Percentiles rank a stretch among this genome's conserved stretches.
phyloP scores from a whole-genome alignment of 257 asterid genomes.

The Solanum chiquidenum region DNA sequence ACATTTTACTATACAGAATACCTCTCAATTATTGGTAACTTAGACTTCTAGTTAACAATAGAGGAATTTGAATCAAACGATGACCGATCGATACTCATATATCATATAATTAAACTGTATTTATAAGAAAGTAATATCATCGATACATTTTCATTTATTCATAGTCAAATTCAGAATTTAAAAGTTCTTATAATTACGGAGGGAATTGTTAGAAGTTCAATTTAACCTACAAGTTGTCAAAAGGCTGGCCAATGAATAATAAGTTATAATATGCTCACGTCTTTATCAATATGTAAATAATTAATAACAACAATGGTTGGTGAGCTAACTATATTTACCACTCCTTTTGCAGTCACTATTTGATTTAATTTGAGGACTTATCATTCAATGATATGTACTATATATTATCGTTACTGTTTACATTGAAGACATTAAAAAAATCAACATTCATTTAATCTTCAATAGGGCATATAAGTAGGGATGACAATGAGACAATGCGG shows the following conservation, averaged over 20 bases:
- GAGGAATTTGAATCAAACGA: not conserved
- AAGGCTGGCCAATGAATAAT: not conserved
- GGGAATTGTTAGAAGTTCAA: not conserved
- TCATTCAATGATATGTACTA: not conserved
- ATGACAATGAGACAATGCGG: not conserved
- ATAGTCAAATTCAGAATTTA: not conserved
- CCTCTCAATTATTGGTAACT: not conserved
- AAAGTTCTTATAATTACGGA: not conserved
- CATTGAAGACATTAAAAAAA: not conserved
- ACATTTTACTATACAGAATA: too few relatives aligned
- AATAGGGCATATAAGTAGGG: not conserved
- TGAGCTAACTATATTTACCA: not conserved
- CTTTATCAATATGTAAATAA: not conserved
- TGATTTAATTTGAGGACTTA: not conserved
- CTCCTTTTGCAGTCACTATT: not conserved
- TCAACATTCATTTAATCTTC: not conserved
- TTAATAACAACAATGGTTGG: not conserved
- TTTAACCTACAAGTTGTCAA: not conserved
- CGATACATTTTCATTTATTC: not conserved
- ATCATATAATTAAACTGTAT: not conserved
- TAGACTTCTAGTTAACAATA: not conserved
- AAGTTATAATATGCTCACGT: not conserved
- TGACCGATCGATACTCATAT: not conserved
- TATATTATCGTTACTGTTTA: not conserved
- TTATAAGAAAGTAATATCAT: not conserved